Percentiles rank a stretch among this genome's conserved stretches.
phyloP scores from a whole-genome alignment of 306 rosid species.

The Dryas drummondii region DNA sequence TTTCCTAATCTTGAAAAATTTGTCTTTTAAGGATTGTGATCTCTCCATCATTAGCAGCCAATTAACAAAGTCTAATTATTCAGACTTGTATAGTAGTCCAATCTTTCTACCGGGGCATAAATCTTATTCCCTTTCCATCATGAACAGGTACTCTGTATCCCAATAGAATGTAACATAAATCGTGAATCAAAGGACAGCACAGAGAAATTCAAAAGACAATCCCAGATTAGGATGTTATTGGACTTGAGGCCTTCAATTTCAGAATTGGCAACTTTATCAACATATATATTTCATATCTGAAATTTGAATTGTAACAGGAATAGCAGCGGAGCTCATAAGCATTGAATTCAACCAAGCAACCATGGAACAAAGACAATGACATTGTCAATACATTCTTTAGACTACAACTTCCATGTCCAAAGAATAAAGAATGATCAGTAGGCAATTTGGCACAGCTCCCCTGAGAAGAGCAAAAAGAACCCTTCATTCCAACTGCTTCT shows the following conservation, averaged over 20 bases:
- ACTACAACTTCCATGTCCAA: neutral
- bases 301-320: conserved; percentile 1
- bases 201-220: neutral
- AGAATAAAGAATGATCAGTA: neutral
- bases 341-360: neutral
- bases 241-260: neutral
- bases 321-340: conserved; percentile 2
- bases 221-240: neutral
- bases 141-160: too few relatives aligned
- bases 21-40: too few relatives aligned
- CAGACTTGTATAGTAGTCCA: too few relatives aligned
- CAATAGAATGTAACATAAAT: too few relatives aligned
- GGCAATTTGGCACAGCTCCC: neutral
- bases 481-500: conserved; percentile 26
- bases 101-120: too few relatives aligned
- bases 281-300: neutral
- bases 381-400: neutral
- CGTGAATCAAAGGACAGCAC: neutral
- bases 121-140: too few relatives aligned
- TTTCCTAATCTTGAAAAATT: too few relatives aligned
- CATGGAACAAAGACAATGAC: neutral
- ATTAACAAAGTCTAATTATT: too few relatives aligned
- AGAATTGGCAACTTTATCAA: neutral
- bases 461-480: neutral
- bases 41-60: too few relatives aligned